phyloP scores from a whole-genome alignment of 768 basidiomycete genomes.

The Suillus americanus region DNA sequence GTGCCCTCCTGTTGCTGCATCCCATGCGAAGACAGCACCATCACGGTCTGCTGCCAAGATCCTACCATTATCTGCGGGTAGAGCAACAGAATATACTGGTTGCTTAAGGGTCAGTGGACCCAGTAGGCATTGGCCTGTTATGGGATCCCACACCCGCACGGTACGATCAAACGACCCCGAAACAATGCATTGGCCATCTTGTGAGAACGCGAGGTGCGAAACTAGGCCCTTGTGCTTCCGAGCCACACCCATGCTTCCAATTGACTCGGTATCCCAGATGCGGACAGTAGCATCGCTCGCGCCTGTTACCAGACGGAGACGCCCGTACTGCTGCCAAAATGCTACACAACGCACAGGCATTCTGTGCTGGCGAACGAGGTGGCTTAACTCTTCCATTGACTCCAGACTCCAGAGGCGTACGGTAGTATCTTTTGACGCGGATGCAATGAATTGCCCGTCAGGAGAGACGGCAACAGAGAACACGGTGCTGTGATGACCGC shows the following conservation, averaged over 20 bases:
- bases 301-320: slow-evolving; percentile 26
- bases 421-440: slow-evolving; percentile 31
- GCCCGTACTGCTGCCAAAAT: slow-evolving; percentile 26
- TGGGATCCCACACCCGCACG: slow-evolving; percentile 30
- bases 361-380: slow-evolving; percentile 30
- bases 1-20: slow-evolving; percentile 19
- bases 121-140: slow-evolving; percentile 19
- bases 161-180: slow-evolving; percentile 31
- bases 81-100: slow-evolving; percentile 20
- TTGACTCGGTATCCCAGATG: slow-evolving; percentile 31
- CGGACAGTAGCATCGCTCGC: slow-evolving; percentile 27
- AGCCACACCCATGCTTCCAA: slow-evolving; percentile 24
- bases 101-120: slow-evolving; percentile 22
- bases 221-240: slow-evolving; percentile 30
- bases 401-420: slow-evolving; percentile 30
- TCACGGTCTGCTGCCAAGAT: slow-evolving; percentile 27
- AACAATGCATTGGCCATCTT: slow-evolving; percentile 26
- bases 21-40: slow-evolving; percentile 27
- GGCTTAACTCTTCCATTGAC: slow-evolving; percentile 18
- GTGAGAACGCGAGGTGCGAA: slow-evolving; percentile 25
- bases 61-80: slow-evolving; percentile 18
- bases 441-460: slow-evolving; percentile 26
- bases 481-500: slow-evolving; percentile 24
- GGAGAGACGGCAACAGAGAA: slow-evolving; percentile 31
- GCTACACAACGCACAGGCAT: slow-evolving; percentile 23